Base-by-base conservation (phyloP, 495 filamentous ascomycete species). In the Penicillium subrubescens region DNA sequence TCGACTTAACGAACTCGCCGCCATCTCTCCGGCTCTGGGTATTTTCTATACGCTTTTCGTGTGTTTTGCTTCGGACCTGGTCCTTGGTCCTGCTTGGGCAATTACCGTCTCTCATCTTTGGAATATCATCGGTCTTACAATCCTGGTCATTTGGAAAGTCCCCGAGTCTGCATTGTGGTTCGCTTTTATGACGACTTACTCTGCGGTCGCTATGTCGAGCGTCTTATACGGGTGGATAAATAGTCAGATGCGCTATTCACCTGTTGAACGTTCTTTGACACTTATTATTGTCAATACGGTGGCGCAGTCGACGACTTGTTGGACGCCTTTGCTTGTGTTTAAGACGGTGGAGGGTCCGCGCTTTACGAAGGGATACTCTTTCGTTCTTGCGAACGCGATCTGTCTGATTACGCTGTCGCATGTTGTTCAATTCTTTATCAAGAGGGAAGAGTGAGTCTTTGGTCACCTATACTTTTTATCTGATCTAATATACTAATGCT, bases 211-310 rank as follows among this genome's bases (percentile, higher is more conserved):
- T 0, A 75, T 76, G 71, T 75, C 75, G 5, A 74, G 71, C 51
- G 71, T 76, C 3, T 64, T 78, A 10, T 78, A 76, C 53, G 75
- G 73, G 7, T 87, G 84, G 85, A 81, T 83, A 2, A 82, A 87
- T 60, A 75, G 66, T 31, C 70, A 75, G 31, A 57, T 79, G 5
- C 67, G 85, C 77, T 66, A 83, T 80, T 69, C 87, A 77, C 81
- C 82, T 25, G 81, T 85, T 65, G 84, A 88, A 67, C 71, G 87
- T n/a, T 81, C 85, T 3, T 60, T 88, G 17, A 82, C 86, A 2
- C 75, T 85, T 25, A 77, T 81, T 15, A 70, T 77, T 25, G 81
- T 85, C 72, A 88, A 85, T 62, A 78, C 78, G 3, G 63, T 83
- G 59, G 79, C 79, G 8, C 84, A 86, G 70, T 82, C 82, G 2